Evolutionary conservation across 139 green algal genomes (phyloP).

Genomic region (Coccomyxa sp.): DNA sequence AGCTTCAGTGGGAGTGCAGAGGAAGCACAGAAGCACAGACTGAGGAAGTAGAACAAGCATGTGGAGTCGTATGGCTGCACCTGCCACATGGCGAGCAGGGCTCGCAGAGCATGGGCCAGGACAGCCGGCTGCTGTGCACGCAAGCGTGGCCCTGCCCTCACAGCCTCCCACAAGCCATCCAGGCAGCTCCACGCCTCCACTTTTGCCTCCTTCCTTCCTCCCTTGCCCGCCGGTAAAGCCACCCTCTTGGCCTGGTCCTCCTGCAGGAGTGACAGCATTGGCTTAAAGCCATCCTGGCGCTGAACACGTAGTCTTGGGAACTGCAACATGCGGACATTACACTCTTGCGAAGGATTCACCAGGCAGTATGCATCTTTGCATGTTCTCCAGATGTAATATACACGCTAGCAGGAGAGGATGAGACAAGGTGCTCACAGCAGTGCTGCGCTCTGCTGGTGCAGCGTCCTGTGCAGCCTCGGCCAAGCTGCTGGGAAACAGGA

Average conservation of each 20-base stretch:
- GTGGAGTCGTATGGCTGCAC: neutral
- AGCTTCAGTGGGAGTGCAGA: neutral
- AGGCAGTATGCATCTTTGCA: no score
- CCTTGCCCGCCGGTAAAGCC: neutral
- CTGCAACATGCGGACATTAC: no score
- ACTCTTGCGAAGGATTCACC: no score
- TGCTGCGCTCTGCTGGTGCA: no score
- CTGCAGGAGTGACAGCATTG: neutral
- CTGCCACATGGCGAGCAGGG: constrained; percentile 51
- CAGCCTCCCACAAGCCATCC: constrained; percentile 44
- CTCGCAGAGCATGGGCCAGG: constrained; percentile 37
- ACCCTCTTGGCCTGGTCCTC: neutral
- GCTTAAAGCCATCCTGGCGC: no score
- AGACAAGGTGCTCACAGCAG: no score
- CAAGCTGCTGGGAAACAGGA: constrained; percentile 41
- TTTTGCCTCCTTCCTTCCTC: neutral
- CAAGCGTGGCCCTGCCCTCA: constrained; percentile 18
- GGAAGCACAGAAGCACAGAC: neutral
- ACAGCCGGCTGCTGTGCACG: constrained; percentile 22
- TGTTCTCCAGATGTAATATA: no score
- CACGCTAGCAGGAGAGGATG: no score
- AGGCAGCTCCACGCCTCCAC: constrained; percentile 28
- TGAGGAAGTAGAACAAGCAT: no score
- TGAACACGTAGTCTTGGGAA: no score
- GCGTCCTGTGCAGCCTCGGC: no score